Conservation (phyloP, 768 basidiomycete species). For the Chalciporus pseudorubinellus region DNA sequence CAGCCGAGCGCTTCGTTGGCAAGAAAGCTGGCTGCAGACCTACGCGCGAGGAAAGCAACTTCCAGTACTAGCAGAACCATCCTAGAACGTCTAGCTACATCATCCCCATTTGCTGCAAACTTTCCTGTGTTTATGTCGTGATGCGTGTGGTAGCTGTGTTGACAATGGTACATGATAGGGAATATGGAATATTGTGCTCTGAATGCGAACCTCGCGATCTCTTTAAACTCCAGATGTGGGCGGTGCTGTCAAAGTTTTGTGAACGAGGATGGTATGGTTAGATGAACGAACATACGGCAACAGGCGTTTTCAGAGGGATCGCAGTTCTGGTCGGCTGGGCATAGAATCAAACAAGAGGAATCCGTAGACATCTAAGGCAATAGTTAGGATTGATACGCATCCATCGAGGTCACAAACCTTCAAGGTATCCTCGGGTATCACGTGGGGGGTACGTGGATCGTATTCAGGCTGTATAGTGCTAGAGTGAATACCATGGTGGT, state of each 20-base stretch:
- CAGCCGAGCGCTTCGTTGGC: slow-evolving; percentile 65
- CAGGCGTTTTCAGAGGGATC: slow-evolving; percentile 70
- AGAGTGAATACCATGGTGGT: slow-evolving; percentile 91
- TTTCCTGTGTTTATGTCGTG: slow-evolving; percentile 60
- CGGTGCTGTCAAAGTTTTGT: slow-evolving; percentile 39
- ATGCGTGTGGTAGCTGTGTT: slow-evolving; percentile 6
- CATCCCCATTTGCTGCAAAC: slow-evolving; percentile 65
- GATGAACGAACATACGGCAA: slow-evolving; percentile 60
- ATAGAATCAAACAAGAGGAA: slow-evolving; percentile 67
- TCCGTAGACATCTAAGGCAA: slow-evolving; percentile 44
- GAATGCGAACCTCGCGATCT: slow-evolving; percentile 3
- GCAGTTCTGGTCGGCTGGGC: slow-evolving; percentile 67
- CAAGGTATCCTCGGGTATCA: slow-evolving; percentile 44
- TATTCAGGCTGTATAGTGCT: slow-evolving; percentile 95
- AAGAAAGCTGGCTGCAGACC: slow-evolving; percentile 59
- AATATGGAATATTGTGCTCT: slow-evolving; percentile 27
- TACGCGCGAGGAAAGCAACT: slow-evolving; percentile 51
- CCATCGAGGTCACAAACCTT: slow-evolving; percentile 38
- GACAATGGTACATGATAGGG: slow-evolving; percentile 1
- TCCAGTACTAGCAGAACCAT: slow-evolving; percentile 49
- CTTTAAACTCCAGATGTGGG: slow-evolving; percentile 43
- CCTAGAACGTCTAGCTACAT: slow-evolving; percentile 57
- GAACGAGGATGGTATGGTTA: not conserved
- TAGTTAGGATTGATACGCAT: slow-evolving; percentile 3
- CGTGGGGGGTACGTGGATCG: slow-evolving; percentile 34